Evolutionary conservation across 768 basidiomycete genomes (phyloP), one percentile per base, ranked within the genome.

Genomic region (Naematelia encephala): DNA sequence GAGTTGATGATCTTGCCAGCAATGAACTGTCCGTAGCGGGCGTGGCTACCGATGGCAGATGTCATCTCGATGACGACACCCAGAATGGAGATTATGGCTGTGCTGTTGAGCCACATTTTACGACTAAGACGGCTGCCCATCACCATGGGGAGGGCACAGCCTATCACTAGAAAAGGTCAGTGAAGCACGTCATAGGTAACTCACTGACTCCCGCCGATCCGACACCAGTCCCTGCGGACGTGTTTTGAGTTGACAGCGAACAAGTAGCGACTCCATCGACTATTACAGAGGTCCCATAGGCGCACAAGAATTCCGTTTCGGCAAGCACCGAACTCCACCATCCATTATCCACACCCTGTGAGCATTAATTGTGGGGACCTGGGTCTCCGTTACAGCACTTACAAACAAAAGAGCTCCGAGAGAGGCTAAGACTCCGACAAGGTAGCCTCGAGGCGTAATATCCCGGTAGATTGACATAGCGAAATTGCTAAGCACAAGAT

Each of bases 251-350:
- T 12, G 67, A 59, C 11, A 68, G 44, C n/a, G 45, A 54, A 45
- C 63, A 62, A 14, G 54, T 46, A 19, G 46, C 57, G 22, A 57
- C 63, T 10, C 61, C 67, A 8, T 62, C 51, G 19, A 59, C 61
- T 1, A 42, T 53, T 2, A 45, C 48, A 4, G 43, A 21, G 21
- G n/a, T 23, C 12, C 60, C 60, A 48, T 65, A 70, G 43, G 54
- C 57, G 16, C 46, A 25, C 23, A 63, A 51, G 59, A 68, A 68
- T 5, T 48, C 13, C 19, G 29, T 30, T 11, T 50, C 52, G 5
- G 63, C 67, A 13, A 64, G 57, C 23, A 65, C 60, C 22, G 60
- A 57, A 19, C 67, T 63, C 67, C 67, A 68, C 67, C 67, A 68
- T 44, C 63, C 63, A 34, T 68, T 68, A 29, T 68, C 67, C 49